phyloP scores from a whole-genome alignment of 2,329 filamentous ascomycete species.

The Phialophora macrospora region DNA sequence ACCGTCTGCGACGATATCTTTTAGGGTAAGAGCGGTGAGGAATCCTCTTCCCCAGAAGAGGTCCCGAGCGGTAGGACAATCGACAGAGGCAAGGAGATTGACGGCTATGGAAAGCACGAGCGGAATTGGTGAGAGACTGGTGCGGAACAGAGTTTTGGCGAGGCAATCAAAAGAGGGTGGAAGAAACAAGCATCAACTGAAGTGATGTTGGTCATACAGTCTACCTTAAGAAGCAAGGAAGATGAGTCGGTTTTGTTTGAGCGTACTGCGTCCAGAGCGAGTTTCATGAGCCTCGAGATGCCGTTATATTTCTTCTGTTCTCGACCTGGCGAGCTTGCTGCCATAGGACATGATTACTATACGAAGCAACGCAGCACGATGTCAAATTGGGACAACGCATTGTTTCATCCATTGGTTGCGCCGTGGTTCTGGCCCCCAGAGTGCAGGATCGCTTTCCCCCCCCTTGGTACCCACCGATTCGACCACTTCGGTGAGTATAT shows the following conservation, averaged over 20 bases:
- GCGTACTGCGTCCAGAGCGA: no score
- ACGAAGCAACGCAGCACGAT: not conserved
- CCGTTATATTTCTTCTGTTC: not conserved
- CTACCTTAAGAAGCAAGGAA: not conserved
- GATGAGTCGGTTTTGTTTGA: not conserved
- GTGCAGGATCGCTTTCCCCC: not conserved
- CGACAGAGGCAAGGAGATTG: not conserved
- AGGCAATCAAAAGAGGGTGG: not conserved
- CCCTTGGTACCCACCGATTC: not conserved
- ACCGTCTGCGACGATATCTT: slow-evolving; percentile 77
- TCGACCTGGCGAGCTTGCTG: not conserved
- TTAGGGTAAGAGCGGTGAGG: slow-evolving; percentile 41
- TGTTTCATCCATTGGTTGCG: not conserved
- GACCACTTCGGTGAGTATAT: not conserved
- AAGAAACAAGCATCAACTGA: not conserved
- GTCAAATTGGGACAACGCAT: not conserved
- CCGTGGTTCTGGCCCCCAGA: not conserved
- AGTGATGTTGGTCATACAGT: not conserved
- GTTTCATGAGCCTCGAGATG: not conserved
- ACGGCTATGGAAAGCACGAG: not conserved
- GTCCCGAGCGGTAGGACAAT: not conserved
- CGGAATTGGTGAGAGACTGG: not conserved
- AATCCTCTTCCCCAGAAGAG: not conserved
- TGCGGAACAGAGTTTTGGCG: not conserved
- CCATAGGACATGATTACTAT: not conserved